Conservation (phyloP, 2,329 filamentous ascomycete genomes). For the Epichloe typhina region DNA sequence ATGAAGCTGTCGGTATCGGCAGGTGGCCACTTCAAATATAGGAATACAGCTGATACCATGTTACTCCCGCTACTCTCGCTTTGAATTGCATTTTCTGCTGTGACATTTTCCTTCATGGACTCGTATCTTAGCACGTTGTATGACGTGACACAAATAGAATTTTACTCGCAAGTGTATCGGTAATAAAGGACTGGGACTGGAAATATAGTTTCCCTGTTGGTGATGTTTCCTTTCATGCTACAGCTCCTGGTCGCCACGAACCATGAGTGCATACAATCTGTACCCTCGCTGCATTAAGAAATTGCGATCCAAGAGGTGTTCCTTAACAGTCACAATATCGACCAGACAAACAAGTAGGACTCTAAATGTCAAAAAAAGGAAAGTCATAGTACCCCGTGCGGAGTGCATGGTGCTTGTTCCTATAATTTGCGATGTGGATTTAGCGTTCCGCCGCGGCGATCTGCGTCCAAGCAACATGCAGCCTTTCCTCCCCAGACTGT, state of each 20-base stretch:
- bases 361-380: too few species aligned
- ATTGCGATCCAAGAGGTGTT: too few species aligned
- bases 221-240: background rate
- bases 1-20: background rate
- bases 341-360: too few species aligned
- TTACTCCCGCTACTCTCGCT: slow-evolving; percentile 2
- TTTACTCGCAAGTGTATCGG: too few species aligned
- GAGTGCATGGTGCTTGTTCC: background rate
- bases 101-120: background rate
- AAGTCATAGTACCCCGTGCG: too few species aligned
- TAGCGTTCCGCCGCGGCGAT: background rate
- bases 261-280: too few species aligned
- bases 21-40: slow-evolving; percentile 9
- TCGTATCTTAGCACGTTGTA: background rate
- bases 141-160: background rate
- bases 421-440: background rate
- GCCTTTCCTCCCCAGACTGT: background rate
- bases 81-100: background rate
- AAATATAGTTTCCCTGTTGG: too few species aligned
- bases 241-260: background rate
- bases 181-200: background rate
- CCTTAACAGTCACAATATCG: too few species aligned
- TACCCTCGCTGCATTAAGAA: too few species aligned
- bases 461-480: background rate
- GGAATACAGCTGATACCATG: slow-evolving; percentile 9